Evolutionary conservation across 345 rosid genomes (phyloP).

Genomic region (Physaria fendleri): DNA sequence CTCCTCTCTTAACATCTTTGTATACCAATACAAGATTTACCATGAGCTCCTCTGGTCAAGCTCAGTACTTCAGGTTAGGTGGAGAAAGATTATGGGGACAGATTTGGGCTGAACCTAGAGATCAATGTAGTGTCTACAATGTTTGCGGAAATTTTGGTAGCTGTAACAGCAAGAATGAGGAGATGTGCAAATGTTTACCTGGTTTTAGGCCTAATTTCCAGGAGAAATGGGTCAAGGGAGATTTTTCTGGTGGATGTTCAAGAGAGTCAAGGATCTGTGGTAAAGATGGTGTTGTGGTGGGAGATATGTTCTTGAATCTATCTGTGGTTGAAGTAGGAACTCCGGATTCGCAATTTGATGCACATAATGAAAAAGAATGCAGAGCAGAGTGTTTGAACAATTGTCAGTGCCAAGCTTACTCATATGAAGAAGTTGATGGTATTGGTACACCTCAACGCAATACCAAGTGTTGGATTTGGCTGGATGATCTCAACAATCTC

Average conservation of each 20-base stretch:
- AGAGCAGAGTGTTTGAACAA: slow-evolving; percentile 41
- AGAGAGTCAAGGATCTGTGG: slow-evolving; percentile 38
- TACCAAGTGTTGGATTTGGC: slow-evolving; percentile 55
- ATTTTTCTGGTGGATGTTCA: slow-evolving; percentile 38
- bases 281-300: slow-evolving; percentile 22
- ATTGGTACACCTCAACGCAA: not conserved
- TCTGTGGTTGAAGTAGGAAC: slow-evolving; percentile 50
- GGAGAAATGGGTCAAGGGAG: slow-evolving; percentile 35
- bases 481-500: slow-evolving; percentile 42
- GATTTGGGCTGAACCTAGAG: slow-evolving; percentile 40
- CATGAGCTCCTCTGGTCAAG: slow-evolving; percentile 34
- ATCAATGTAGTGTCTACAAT: slow-evolving; percentile 37
- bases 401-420: slow-evolving; percentile 58
- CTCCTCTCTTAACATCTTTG: slow-evolving; percentile 37
- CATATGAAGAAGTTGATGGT: slow-evolving; percentile 36
- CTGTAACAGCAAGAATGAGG: slow-evolving; percentile 37
- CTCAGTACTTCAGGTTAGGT: slow-evolving; percentile 30
- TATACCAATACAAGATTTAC: slow-evolving; percentile 34
- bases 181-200: slow-evolving; percentile 43
- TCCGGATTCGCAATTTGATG: slow-evolving; percentile 34
- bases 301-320: slow-evolving; percentile 41
- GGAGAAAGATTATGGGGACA: slow-evolving; percentile 30
- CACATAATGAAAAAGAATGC: slow-evolving; percentile 39
- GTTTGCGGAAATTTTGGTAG: slow-evolving; percentile 45
- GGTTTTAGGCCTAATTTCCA: slow-evolving; percentile 36